Evolutionary conservation across 257 asterid genomes (phyloP), one percentile per base, ranked within the genome.

Genomic region (Lycium barbarum): DNA sequence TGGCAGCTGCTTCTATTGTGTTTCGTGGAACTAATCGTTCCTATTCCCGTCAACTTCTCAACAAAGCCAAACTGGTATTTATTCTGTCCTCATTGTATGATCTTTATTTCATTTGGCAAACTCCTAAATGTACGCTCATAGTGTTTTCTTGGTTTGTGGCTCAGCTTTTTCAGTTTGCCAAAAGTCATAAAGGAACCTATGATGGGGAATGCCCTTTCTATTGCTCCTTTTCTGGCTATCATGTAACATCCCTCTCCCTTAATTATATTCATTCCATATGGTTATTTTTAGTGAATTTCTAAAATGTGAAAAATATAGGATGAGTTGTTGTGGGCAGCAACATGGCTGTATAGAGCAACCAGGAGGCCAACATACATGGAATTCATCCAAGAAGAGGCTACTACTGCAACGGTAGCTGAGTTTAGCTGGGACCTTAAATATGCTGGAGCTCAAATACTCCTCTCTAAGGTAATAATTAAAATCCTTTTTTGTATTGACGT

Each of bases 171-270:
- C 38, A 87, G 18, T 90, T 95, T 87, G 96, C 96, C 17, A 92
- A 89, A 82, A 81, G 81, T 0, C 67, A 91, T 68, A 90, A 91
- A 86, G 98, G 98, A 85, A 92, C 97, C 71, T 95, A 85, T 83
- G 98, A 93, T 87, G 98, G 98, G 65, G 98, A 93, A 82, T 95
- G 98, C 72, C 98, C 98, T 66, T 95, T 93, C 92, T 95, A 95
- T 84, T 95, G 98, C 91, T 95, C 98, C 51, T 87, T n/a, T 89
- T 95, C 98, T 1, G 98, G 98, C 84, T 93, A 38, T 62, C 90
- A 95, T 65, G 98, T 93, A 92, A 74, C 18, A n/a, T 83, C 58
- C 58, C 54, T 66, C 66, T 55, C 58, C 81, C 66, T 62, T 36
- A 33, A 33, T 33, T 33, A 18, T 47, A 9, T 54, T 66, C 26